A percentile compares a stretch with the other conserved stretches of the same genome.
phyloP scores from a whole-genome alignment of 352 stramenopile genomes.

The Globisporangium parvum region DNA sequence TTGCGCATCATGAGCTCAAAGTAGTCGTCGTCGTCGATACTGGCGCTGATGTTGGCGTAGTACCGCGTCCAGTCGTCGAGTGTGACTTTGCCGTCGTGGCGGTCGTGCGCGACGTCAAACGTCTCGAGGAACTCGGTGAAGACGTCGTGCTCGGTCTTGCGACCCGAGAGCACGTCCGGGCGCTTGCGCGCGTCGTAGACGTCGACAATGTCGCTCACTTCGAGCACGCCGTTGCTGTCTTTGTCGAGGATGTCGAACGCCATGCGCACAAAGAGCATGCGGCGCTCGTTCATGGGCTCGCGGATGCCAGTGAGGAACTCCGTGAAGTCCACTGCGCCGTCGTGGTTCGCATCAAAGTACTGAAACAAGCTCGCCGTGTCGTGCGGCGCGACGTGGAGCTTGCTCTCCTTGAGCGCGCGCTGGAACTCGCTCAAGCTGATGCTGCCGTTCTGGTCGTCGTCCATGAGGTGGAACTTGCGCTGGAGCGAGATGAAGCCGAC shows the following conservation, averaged over 20 bases:
- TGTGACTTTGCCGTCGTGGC: conserved; percentile 49
- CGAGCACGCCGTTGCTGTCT: conserved; percentile 64
- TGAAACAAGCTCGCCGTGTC: conserved; percentile 70
- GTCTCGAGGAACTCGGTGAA: conserved; percentile 81
- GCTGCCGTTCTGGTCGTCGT: conserved; percentile 64
- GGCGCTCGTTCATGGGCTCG: conserved; percentile 74
- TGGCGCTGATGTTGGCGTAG: conserved; percentile 87
- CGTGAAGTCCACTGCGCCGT: conserved; percentile 69
- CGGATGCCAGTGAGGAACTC: conserved; percentile 85
- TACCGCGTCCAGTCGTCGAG: conserved; percentile 76
- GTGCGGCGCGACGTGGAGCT: conserved; percentile 38
- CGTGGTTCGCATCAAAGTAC: conserved; percentile 84
- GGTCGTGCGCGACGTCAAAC: conserved; percentile 50
- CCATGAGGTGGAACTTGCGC: conserved; percentile 66
- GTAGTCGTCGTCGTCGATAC: conserved; percentile 87
- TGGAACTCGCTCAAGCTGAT: conserved; percentile 77
- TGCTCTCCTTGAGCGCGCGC: conserved; percentile 47
- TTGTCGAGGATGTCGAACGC: conserved; percentile 87
- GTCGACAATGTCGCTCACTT: conserved; percentile 60
- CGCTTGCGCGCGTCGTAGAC: conserved; percentile 81
- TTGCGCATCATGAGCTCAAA: conserved; percentile 92
- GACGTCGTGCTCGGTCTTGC: conserved; percentile 71
- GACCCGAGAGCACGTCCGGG: conserved; percentile 73
- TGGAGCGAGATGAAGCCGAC: conserved; percentile 71
- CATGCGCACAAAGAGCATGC: conserved; percentile 74